Conservation (phyloP, 1,139 yeast genomes). For the Candida dubliniensis region DNA sequence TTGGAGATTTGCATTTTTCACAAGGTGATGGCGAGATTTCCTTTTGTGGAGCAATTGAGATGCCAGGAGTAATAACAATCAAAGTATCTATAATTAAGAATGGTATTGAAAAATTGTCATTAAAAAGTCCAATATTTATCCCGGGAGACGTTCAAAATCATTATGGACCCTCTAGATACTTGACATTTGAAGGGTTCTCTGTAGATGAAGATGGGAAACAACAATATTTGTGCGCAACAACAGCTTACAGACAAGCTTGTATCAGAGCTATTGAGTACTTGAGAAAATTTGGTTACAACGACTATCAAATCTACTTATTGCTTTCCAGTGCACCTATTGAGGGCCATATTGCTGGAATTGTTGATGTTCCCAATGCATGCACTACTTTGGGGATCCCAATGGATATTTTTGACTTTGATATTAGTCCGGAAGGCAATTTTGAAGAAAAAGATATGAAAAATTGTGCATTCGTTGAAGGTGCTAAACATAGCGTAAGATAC, state of each 20-base stretch:
- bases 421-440: conserved; percentile 36
- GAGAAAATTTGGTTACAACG: conserved; percentile 49
- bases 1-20: conserved; percentile 51
- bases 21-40: conserved; percentile 56
- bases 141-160: conserved; percentile 50
- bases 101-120: conserved; percentile 39
- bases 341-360: conserved; percentile 52
- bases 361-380: conserved; percentile 53
- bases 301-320: conserved; percentile 47
- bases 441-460: conserved; percentile 28
- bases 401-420: conserved; percentile 52
- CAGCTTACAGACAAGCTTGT: conserved; percentile 51
- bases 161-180: conserved; percentile 47
- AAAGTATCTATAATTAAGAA: conserved; percentile 38
- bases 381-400: conserved; percentile 51
- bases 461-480: conserved; percentile 35
- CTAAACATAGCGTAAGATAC: conserved; percentile 13
- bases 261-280: conserved; percentile 49
- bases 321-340: conserved; percentile 50
- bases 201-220: conserved; percentile 48
- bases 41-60: conserved; percentile 55
- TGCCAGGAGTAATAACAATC: conserved; percentile 49
- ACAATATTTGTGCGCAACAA: conserved; percentile 44
- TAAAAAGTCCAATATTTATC: conserved; percentile 47
- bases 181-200: conserved; percentile 54